Base-by-base conservation (phyloP, 257 asterid genomes). In the Plantago ovata region DNA sequence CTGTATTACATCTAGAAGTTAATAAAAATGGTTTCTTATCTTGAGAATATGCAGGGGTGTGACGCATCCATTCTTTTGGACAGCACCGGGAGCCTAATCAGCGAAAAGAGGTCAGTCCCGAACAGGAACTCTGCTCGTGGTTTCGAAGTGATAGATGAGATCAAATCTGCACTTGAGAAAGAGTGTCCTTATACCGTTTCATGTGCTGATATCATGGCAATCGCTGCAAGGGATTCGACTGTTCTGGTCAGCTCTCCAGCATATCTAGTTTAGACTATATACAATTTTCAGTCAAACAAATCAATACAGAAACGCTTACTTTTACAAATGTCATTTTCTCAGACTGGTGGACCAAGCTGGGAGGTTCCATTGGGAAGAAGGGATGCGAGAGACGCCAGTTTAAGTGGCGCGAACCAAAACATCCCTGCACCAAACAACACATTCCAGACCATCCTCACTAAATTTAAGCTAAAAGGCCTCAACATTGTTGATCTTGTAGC, bases 381-480 rank as follows among this genome's bases (percentile, higher is more conserved):
- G 74, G 98, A 90, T 75, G 73, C 98, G 10, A 81, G 50, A 73
- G 77, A 80, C 14, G 96, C 96, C 18, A 90, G 98, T 64, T 64
- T 90, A 63, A 90, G 95, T 66, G 98, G 98, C 54, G 79, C 98
- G 38, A 87, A 87, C 83, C 67, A 83, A 38, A 79, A 90, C 82
- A 90, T 90, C 64, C 98, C 98, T 53, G 94, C 95, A 36, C 98
- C 94, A 44, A 90, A 77, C 83, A 90, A 79, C 80, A 90, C 98
- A 43, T 90, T 90, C 52, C 87, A 83, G 57, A 90, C 94, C 20
- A 87, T 90, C 48, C 90, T 87, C 62, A 87, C 96, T 0, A 90
- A 87, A 59, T 90, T 90, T 58, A 84, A 87, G 75, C 60, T 75
- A 10, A 68, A 87, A 65, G 96, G 96, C 28, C 77, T 90, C 28